Evolutionary conservation across 2,329 filamentous ascomycete genomes (phyloP).

Genomic region (Pseudocercospora pini-densiflorae): DNA sequence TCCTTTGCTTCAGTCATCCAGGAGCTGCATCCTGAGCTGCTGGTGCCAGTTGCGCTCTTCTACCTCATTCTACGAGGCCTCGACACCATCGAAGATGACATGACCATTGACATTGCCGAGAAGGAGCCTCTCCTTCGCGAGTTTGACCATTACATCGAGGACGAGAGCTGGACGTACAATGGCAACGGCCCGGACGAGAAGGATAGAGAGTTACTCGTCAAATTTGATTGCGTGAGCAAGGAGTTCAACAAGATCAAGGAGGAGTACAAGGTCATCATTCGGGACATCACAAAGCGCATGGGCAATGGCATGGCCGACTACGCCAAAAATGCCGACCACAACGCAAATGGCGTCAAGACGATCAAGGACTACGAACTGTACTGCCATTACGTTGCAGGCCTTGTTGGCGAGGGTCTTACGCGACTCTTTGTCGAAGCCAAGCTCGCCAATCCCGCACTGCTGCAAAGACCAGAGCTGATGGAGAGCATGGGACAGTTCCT

Average conservation of each 20-base stretch:
- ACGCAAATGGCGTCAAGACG: constrained; percentile 75
- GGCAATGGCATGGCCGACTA: constrained; percentile 99
- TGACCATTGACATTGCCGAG: constrained; percentile 78
- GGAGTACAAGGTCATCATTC: constrained; percentile 82
- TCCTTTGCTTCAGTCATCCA: constrained; percentile 94
- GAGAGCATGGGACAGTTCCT: constrained; percentile 98
- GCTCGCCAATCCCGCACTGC: constrained; percentile 82
- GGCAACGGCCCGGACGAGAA: constrained; percentile 91
- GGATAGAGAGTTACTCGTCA: constrained; percentile 86
- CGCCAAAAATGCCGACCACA: constrained; percentile 76
- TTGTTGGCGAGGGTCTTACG: constrained; percentile 95
- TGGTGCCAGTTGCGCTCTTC: constrained; percentile 87
- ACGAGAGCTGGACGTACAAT: constrained; percentile 88
- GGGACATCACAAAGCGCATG: constrained; percentile 93
- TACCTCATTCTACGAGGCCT: constrained; percentile 90
- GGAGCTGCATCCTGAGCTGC: constrained; percentile 91
- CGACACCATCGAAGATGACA: constrained; percentile 99
- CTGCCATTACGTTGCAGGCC: constrained; percentile 96
- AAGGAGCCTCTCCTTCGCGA: constrained; percentile 86
- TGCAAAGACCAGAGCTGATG: constrained; percentile 77
- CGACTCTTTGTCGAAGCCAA: constrained; percentile 85
- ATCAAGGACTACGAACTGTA: constrained; percentile 92
- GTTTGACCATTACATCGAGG: constrained; percentile 77
- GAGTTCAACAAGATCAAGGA: constrained; percentile 90
- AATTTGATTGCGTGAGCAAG: constrained; percentile 84